Conservation (phyloP, 768 basidiomycete species). For the Podaxis sp. region DNA sequence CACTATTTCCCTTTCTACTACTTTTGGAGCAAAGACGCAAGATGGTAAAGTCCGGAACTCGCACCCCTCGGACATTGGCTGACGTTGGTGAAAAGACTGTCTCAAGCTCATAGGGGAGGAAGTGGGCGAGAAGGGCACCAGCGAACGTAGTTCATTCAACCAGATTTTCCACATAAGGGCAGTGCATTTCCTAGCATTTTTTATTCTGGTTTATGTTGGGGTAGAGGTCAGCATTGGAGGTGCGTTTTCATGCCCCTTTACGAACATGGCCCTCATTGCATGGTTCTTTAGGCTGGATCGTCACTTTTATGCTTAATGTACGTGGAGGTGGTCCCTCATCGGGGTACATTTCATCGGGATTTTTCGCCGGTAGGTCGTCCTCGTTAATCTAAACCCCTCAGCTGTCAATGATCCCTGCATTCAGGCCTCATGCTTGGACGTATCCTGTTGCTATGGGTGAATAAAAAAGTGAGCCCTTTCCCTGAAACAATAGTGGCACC, state of each 20-base stretch:
- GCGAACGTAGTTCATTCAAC: conserved; percentile 39
- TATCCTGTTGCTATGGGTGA: conserved; percentile 53
- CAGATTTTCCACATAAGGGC: conserved; percentile 52
- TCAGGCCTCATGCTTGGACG: conserved; percentile 59
- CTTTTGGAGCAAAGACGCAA: conserved; percentile 71
- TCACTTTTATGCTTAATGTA: conserved; percentile 49
- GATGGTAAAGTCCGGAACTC: conserved; percentile 44
- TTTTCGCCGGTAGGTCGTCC: conserved; percentile 42
- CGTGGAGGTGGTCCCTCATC: conserved; percentile 37
- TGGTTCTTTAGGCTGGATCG: conserved; percentile 58
- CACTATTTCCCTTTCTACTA: conserved; percentile 43
- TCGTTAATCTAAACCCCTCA: not conserved
- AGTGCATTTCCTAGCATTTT: conserved; percentile 66
- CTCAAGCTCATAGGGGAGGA: conserved; percentile 53
- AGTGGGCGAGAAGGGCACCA: conserved; percentile 34
- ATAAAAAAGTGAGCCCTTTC: conserved; percentile 39
- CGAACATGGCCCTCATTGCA: conserved; percentile 16
- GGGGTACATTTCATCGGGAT: conserved; percentile 56
- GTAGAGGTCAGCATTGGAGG: conserved; percentile 63
- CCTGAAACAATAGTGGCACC: not conserved
- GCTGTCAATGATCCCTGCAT: not conserved
- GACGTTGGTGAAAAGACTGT: conserved; percentile 41
- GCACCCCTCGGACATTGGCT: not conserved
- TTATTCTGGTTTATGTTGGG: conserved; percentile 66
- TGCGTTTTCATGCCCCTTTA: not conserved